Conservation (phyloP, 2,329 filamentous ascomycete genomes). For the Aspergillus clavatus region DNA sequence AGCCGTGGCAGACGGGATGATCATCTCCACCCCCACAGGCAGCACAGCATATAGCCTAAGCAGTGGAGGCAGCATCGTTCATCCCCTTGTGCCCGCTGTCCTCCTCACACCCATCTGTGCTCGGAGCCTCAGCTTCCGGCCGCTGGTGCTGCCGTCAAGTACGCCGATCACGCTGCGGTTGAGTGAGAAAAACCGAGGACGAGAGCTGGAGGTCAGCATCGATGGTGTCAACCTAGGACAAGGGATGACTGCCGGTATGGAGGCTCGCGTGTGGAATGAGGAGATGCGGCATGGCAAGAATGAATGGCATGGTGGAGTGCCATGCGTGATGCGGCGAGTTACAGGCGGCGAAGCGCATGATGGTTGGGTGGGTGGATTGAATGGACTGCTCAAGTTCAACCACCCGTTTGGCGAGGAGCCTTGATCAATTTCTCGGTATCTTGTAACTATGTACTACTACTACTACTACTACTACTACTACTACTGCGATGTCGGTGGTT, state of each 20-base stretch:
- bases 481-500: too few relatives aligned
- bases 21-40: constrained; percentile 88
- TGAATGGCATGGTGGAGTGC: constrained; percentile 72
- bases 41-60: constrained; percentile 95
- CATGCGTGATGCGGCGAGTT: constrained; percentile 73
- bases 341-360: constrained; percentile 62
- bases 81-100: constrained; percentile 82
- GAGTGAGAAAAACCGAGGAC: constrained; percentile 71
- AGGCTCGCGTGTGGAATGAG: constrained; percentile 85
- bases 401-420: constrained; percentile 78
- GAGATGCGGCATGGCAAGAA: constrained; percentile 55
- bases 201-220: constrained; percentile 73
- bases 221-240: constrained; percentile 65
- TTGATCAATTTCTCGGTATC: constrained; percentile 8
- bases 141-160: constrained; percentile 80
- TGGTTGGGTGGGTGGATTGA: constrained; percentile 93
- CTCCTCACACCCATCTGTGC: constrained; percentile 93
- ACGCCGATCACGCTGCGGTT: constrained; percentile 77
- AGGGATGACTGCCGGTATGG: constrained; percentile 68
- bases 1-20: constrained; percentile 90
- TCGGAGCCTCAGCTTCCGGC: constrained; percentile 84
- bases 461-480: too few relatives aligned
- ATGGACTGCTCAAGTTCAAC: constrained; percentile 93
- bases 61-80: constrained; percentile 86
- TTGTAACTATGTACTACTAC: too few relatives aligned